Evolutionary conservation across 2,329 filamentous ascomycete species (phyloP), one percentile per base, ranked within the genome.

Genomic region (Ophiocordyceps unilateralis): DNA sequence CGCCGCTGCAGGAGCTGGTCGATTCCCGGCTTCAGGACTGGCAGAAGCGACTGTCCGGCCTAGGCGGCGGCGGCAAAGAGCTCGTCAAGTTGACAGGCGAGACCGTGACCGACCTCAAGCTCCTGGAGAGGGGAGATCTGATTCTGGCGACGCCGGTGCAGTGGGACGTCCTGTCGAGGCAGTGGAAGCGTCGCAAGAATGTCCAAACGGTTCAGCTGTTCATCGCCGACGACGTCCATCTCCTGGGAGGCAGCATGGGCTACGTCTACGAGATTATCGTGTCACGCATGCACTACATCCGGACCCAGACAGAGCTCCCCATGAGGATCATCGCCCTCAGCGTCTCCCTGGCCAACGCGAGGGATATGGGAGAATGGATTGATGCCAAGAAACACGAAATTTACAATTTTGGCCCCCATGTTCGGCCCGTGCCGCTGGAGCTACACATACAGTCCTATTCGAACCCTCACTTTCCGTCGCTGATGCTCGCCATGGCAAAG

Each of bases 401-500:
- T 49, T 98, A 89, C 71, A 98, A 98, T 65, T 98, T 98, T 67
- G 94, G 86, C 53, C 91, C 91, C 2, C 82, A 89, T 55, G 80
- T 89, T 47, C 81, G 93, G 44, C 83, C 87, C 1, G 78, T 95
- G 17, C 88, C 89, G 20, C 67, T 98, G 26, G 89, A 96, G 59
- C 74, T 98, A 45, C 87, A 95, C 58, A 82, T 98, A 40, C 91
- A 98, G 61, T 89, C 88, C 1, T 98, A 91, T 65, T 84, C 81
- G 23, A 93, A 94, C 46, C 87, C 93, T 40, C 93, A 98, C 58
- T 95, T 94, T 66, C 93, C 91, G 4, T 96, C 91, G 11, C 72
- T 98, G 36, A 98, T 98, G 91, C 74, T 98, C 51, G 88, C 91
- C 14, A 98, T 98, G 91, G 86, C 88, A 15, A 89, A 93, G 60